A percentile compares a stretch with the other conserved stretches of the same genome.
These are phyloP conservation scores for Houttuynia cordata DNA, from an alignment of 164 flowering plant species.

Conservation along the genomic window DNA sequence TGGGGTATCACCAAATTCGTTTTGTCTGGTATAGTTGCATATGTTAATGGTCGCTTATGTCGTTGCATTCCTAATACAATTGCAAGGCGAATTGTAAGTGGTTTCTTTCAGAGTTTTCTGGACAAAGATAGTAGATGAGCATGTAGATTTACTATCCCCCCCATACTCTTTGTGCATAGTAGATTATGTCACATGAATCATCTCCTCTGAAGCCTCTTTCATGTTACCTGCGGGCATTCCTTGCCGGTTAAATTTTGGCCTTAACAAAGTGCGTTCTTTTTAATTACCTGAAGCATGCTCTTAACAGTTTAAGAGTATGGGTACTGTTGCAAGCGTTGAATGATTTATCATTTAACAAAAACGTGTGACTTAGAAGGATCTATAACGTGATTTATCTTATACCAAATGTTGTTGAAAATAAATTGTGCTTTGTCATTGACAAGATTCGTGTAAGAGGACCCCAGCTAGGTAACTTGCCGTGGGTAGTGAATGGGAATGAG, in stretches of 20 bases:
- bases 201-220: not conserved
- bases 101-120: constrained; percentile 78
- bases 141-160: not conserved
- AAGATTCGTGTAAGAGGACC: too few relatives aligned
- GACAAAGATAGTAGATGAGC: constrained; percentile 34
- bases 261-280: not conserved
- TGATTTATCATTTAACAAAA: too few relatives aligned
- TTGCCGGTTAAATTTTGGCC: not conserved
- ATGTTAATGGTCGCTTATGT: constrained; percentile 87
- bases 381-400: too few relatives aligned
- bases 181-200: too few relatives aligned
- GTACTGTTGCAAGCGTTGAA: too few relatives aligned
- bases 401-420: too few relatives aligned
- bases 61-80: constrained; percentile 61
- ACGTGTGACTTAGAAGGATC: too few relatives aligned
- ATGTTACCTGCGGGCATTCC: not conserved
- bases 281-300: too few relatives aligned
- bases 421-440: too few relatives aligned
- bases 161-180: not conserved
- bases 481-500: too few relatives aligned
- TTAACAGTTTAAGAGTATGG: too few relatives aligned
- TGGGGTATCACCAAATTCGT: constrained; percentile 52
- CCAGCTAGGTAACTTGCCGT: too few relatives aligned
- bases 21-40: constrained; percentile 67
- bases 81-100: constrained; percentile 84